Evolutionary conservation across 2,329 filamentous ascomycete genomes (phyloP), one percentile per base, ranked within the genome.

Genomic region (Diaporthe citriasiana): DNA sequence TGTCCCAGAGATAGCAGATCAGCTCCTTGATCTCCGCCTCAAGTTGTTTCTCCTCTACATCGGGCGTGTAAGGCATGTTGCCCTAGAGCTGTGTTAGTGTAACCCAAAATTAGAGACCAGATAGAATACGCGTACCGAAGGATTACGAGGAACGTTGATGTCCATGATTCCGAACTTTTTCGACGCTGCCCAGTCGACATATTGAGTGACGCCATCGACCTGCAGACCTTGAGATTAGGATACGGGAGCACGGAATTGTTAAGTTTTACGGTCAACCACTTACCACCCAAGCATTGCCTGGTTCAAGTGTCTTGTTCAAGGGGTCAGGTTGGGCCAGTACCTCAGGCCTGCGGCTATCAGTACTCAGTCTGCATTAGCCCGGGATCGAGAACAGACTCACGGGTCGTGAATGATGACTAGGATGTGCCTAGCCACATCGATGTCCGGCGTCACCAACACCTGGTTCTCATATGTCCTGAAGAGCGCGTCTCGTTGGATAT

Each of bases 351-450:
- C 5, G 33, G 12, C 12, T 71, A 75, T 78, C 79, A 77, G 73
- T 40, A 42, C 42, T 19, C 4, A 51, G 42, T 56, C 47, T 35
- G n/a, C 30, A 38, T 53, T 74, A 59, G 76, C 10, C 47, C 17
- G 73, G n/a, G 55, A 71, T 19, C 40, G 35, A 19, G 33, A 22
- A 38, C 38, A 57, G 42, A 87, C 93, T 87, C 83, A 95, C 88
- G 96, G 94, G 79, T 98, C 96, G 82, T 99, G 97, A 72, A 99
- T 93, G 63, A 98, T 93, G 15, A 99, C 86, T 17, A 99, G 81
- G 4, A 98, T 87, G 70, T 91, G 94, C 72, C 89, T 90, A 25
- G 89, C 88, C 47, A 89, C 84, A 73, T 91, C 87, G 70, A 97
- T 91, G 57, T 92, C 89, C 1, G 92, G 90, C 81, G 95, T 97